Conservation (phyloP, 345 rosid genomes). For the Salix viminalis region DNA sequence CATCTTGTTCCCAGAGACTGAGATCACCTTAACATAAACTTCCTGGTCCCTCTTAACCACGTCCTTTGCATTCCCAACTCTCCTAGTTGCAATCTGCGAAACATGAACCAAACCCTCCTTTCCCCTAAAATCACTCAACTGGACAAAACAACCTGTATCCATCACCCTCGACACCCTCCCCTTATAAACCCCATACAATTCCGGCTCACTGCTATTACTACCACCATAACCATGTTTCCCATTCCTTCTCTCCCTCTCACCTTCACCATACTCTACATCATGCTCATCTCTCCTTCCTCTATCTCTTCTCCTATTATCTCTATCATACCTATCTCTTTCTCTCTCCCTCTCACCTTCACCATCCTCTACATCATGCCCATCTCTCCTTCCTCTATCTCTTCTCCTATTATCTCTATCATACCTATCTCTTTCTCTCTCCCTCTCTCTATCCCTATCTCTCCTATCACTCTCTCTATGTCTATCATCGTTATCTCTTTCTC, state of each 20-base stretch:
- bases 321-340: conserved; percentile 3
- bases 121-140: conserved; percentile 66
- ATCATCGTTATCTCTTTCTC: conserved; percentile 32
- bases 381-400: background rate
- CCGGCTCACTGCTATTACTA: conserved; percentile 45
- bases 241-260: conserved; percentile 15
- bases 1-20: conserved; percentile 51
- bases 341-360: conserved; percentile 15
- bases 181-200: conserved; percentile 66
- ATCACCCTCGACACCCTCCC: conserved; percentile 80
- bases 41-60: conserved; percentile 70
- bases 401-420: conserved; percentile 3
- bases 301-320: conserved; percentile 8
- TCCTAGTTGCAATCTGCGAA: conserved; percentile 72
- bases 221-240: conserved; percentile 5
- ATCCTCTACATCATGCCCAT: no score
- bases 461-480: conserved; percentile 21
- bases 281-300: background rate
- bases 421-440: conserved; percentile 17
- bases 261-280: conserved; percentile 7
- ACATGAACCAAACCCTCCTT: conserved; percentile 89
- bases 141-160: conserved; percentile 84
- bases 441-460: conserved; percentile 23
- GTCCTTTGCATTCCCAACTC: conserved; percentile 53
- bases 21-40: conserved; percentile 76